Base-by-base conservation (phyloP, 768 basidiomycete genomes). In the Pluteus cervinus region DNA sequence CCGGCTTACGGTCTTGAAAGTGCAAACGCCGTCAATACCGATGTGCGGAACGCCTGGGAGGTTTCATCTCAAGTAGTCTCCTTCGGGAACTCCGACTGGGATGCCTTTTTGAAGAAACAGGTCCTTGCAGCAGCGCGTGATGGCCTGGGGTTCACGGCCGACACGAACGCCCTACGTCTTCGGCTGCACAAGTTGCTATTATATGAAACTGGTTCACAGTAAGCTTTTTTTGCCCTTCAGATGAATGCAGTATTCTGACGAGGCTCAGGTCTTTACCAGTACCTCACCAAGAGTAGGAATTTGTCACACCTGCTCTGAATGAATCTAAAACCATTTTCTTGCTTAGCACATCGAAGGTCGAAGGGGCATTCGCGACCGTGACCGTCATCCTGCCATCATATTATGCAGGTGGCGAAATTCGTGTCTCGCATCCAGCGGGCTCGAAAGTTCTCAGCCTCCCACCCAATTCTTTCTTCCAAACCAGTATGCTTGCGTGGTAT, bases 341-440 rank as follows among this genome's bases (percentile, higher is more conserved):
- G 25, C 17, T 33, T 31, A 73, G 71, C 39, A 72, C 70, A 2
- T 67, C 67, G 37, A 71, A 72, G 47, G 55, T 56, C 1, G 42
- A 61, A 17, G 69, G 66, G 2, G 73, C 71, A 68, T 74, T 77
- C 41, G 74, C 73, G 7, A 71, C 73, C 0, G 51, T 73, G 17
- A 55, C 73, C 31, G 51, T 76, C 20, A 45, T 72, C 5, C 59
- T 75, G 3, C 72, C 72, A 3, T 73, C 73, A 1, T 43, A 35
- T 5, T 73, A 68, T 44, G 56, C 56, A 1, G 74, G 74, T 5
- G 75, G 73, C 4, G 50, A 65, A 36, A 62, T 69, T 4, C 63
- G 63, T 35, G 52, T 74, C 4, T 60, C 67, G 0, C 69, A 73
- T 50, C 54, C 55, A 1, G 45, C 47, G 11, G 45, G 47, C 5